Evolutionary conservation across 805 yeast genomes (phyloP), one percentile per base, ranked within the genome.

Genomic region (Sugiyamaella lignohabitans): DNA sequence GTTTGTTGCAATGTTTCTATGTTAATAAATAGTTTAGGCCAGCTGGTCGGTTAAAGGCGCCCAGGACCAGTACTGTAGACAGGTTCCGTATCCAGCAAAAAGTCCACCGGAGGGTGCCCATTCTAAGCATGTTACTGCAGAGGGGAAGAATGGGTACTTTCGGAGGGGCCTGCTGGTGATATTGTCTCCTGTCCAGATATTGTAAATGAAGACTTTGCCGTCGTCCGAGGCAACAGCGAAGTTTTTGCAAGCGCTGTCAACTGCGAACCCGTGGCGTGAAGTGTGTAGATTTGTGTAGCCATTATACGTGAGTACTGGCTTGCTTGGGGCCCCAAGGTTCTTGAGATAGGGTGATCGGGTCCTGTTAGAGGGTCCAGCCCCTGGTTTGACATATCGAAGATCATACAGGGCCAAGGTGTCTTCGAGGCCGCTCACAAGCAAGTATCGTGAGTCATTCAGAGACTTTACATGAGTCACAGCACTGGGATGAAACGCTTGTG

Each of bases 391-490:
- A 22, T 4, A 29, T 14, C 54, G 42, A 2, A 43, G 18, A 39
- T 51, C 53, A 43, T 48, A 52, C 14, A 51, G 36, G 14, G 51
- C 24, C 14, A 58, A 50, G 4, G 52, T 43, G 24, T 55, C 55
- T 11, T 47, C 52, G 3, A 58, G 46, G 1, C 62, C 62, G 24
- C 56, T 49, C 20, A 51, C 50, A 8, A 57, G 34, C 22, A 58
- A 30, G 36, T 49, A 50, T 18, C 42, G 22, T 20, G 36, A 49
- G 6, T 42, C 37, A 10, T 24, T 11, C 11, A 54, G 37, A 6
- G 44, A 30, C 34, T 48, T 51, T 48, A 54, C 38, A 38, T 58
- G 52, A 8, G 61, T 53, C 6, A 57, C 53, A 2, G 59, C 46
- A n/a, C 57, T 41, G 23, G 51, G 45, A 36, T 49, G 54, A n/a